Evolutionary conservation across 768 basidiomycete species (phyloP), one percentile per base, ranked within the genome.

Genomic region (Pisolithus albus): DNA sequence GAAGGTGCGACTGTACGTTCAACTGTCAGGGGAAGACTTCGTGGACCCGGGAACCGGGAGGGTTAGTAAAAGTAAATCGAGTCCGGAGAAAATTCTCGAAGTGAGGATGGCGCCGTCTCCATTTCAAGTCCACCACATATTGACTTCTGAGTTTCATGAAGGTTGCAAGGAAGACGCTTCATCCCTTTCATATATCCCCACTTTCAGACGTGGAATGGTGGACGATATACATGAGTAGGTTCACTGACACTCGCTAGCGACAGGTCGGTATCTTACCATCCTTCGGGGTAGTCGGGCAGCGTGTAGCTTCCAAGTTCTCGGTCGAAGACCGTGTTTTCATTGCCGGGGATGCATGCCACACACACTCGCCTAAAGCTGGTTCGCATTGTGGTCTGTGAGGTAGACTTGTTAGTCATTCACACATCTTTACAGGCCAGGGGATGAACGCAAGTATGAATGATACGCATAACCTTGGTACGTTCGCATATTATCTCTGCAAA

Each of bases 311-410:
- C 5, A 71, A 68, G 13, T 89, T 76, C 63, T 79, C 80, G 19
- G 66, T 76, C 3, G 62, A 77, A 18, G 75, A 84, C 2, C 77
- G 87, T 1, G 75, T 87, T 1, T 88, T 89, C 63, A 87, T 90
- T 50, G 82, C 80, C 1, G 87, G 87, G 0, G 86, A 88, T 62
- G 86, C 85, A 0, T 86, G 83, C 52, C 83, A 83, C 60, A 83
- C 81, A 1, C 82, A 82, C 64, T 83, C 79, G 0, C 81, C 82
- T 0, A 84, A 84, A 68, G 81, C 80, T 54, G 80, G 82, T 80
- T 42, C 41, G 70, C 43, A 24, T 16, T 46, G 8, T 2, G 0
- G 47, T 11, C 2, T 34, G 40, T 16, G 26, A 6, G 41, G 15
- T 1, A 2, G 21, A n/a, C 37, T 32, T 37, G 24, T 37, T 15